Percentiles rank a stretch among this genome's conserved stretches.
These are phyloP conservation scores for Diplodia seriata DNA, from an alignment of 2,329 filamentous ascomycete species.

Conservation along the genomic window DNA sequence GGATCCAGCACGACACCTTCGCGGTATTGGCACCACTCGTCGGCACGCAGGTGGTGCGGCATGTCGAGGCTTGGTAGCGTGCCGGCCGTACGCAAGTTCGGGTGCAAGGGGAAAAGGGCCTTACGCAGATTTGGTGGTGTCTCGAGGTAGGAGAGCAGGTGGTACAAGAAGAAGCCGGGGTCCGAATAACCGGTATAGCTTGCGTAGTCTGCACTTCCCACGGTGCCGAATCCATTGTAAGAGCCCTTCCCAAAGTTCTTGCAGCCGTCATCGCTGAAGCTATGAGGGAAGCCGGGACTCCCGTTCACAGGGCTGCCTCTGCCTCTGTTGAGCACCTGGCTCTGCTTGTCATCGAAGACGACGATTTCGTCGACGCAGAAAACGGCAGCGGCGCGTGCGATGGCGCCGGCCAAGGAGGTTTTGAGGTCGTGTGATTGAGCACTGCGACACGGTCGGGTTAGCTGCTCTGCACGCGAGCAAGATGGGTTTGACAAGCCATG, in stretches of 20 bases:
- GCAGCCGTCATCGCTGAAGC: constrained; percentile 54
- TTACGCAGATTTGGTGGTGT: constrained; percentile 82
- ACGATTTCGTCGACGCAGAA: constrained; percentile 87
- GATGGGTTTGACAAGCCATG: not conserved
- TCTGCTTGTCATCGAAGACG: constrained; percentile 75
- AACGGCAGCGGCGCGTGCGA: constrained; percentile 81
- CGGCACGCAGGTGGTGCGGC: constrained; percentile 78
- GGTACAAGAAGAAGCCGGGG: constrained; percentile 79
- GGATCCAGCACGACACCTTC: constrained; percentile 71
- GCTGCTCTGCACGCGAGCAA: not conserved
- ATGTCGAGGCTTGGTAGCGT: constrained; percentile 80
- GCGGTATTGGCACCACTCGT: constrained; percentile 80
- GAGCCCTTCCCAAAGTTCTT: not conserved
- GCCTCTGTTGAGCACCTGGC: constrained; percentile 35
- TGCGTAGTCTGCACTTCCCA: constrained; percentile 52
- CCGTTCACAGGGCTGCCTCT: constrained; percentile 31
- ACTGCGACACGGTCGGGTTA: constrained; percentile 57
- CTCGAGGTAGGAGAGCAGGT: constrained; percentile 82
- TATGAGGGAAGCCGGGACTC: constrained; percentile 6
- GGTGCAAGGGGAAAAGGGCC: constrained; percentile 76
- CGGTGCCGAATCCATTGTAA: constrained; percentile 42
- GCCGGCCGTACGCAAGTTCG: constrained; percentile 76
- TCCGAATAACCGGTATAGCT: constrained; percentile 51
- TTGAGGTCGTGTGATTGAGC: constrained; percentile 77
- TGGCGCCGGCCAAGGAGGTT: constrained; percentile 73